Conservation (phyloP, 257 asterid species). For the Solanum sitiens region DNA sequence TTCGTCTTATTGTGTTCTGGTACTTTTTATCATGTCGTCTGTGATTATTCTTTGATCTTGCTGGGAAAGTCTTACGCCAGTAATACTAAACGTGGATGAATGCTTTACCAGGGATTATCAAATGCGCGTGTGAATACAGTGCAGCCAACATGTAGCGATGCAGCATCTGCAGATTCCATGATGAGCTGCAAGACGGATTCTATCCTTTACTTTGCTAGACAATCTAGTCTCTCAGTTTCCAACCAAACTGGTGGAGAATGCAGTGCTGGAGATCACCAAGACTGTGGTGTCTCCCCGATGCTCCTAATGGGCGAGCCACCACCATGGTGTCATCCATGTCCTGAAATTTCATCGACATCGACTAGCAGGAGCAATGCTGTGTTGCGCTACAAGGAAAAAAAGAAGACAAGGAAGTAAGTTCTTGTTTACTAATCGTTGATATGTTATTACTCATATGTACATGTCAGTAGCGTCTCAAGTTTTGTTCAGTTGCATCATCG, state of each 20-base stretch:
- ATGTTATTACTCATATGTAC: background rate
- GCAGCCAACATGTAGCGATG: conserved; percentile 79
- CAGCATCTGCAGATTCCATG: conserved; percentile 72
- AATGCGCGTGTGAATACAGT: conserved; percentile 25
- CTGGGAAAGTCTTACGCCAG: background rate
- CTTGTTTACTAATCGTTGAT: background rate
- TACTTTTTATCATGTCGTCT: background rate
- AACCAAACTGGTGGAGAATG: conserved; percentile 65
- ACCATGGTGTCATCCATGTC: conserved; percentile 53
- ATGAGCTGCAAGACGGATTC: conserved; percentile 86
- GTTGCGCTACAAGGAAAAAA: conserved; percentile 92
- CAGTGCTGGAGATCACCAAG: conserved; percentile 50
- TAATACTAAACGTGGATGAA: background rate
- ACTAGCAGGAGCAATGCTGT: conserved; percentile 78
- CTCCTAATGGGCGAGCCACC: conserved; percentile 65
- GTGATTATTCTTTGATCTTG: background rate
- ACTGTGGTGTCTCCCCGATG: conserved; percentile 61
- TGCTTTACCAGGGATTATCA: conserved; percentile 34
- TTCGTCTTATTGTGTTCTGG: background rate
- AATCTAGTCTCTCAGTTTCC: conserved; percentile 50
- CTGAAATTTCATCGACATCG: conserved; percentile 46
- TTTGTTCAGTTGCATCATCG: background rate
- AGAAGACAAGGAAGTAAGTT: conserved; percentile 64
- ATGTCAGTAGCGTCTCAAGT: background rate
- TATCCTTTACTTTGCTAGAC: conserved; percentile 44